Evolutionary conservation across 345 rosid genomes (phyloP), one percentile per base, ranked within the genome.

Genomic region (Eucalyptus marginata): DNA sequence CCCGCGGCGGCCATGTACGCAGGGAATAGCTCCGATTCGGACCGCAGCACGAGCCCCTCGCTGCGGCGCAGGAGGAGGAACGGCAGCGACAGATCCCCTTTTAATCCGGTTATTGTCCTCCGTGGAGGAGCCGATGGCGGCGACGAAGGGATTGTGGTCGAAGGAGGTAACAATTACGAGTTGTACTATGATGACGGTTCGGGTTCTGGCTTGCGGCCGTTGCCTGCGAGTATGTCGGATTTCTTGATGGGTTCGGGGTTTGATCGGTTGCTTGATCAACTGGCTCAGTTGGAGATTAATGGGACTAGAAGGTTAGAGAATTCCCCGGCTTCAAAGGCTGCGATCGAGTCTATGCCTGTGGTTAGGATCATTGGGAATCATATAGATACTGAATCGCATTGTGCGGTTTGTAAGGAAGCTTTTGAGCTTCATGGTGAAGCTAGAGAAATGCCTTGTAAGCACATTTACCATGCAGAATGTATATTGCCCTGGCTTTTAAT

Each of bases 161-260:
- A 88, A 16, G 90, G 66, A 17, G 84, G 68, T 18, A 93, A 91
- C 11, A 93, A 88, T 29, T 96, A 90, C 76, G 98, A 94, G 92
- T 92, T 96, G 44, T 95, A 92, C 84, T 95, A 96, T 12, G 95
- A 95, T 50, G 98, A 94, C 31, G 98, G 95, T 4, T 92, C 90
- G 5, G 95, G 96, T 47, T 92, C 94, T 64, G 96, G 95, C 12
- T 92, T 95, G 31, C 93, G 94, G 71, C 97, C 96, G 24, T 86
- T 96, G 51, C 98, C 96, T 7, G 64, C 96, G 44, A 93, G 94
- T 87, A 91, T 96, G 92, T 96, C 96, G 76, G 98, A 95, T 88
- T 94, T 96, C 88, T 92, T 96, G 91, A 94, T 96, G 94, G 95
- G 95, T 27, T 96, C 96, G 33, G 96, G 96, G n/a, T 95, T 96